phyloP scores from a whole-genome alignment of 164 flowering plant genomes.

The Stephania yunnanensis region DNA sequence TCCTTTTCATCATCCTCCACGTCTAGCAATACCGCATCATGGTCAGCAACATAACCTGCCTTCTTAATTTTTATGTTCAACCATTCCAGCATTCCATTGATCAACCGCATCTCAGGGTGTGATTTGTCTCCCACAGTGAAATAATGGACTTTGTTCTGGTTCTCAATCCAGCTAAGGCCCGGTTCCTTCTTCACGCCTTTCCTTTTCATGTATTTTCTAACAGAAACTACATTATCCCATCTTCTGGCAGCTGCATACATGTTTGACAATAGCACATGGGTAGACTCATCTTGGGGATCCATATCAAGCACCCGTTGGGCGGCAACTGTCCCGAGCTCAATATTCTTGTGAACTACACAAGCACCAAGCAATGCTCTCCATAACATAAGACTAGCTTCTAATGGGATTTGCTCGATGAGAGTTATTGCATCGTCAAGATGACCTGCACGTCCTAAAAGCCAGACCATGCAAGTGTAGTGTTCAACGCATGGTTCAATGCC shows the following conservation, averaged over 20 bases:
- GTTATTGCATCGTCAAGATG: constrained; percentile 57
- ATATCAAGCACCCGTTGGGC: constrained; percentile 66
- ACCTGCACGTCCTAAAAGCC: constrained; percentile 72
- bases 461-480: constrained; percentile 86
- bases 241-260: constrained; percentile 67
- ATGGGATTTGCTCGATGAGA: constrained; percentile 63
- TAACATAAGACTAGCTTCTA: constrained; percentile 71
- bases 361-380: constrained; percentile 92
- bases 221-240: constrained; percentile 58
- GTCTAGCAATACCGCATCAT: constrained; percentile 53
- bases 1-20: constrained; percentile 80
- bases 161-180: constrained; percentile 86
- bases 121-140: constrained; percentile 68
- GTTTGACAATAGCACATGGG: constrained; percentile 71
- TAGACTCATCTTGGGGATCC: constrained; percentile 72
- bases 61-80: constrained; percentile 42
- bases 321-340: constrained; percentile 55
- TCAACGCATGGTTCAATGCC: constrained; percentile 74
- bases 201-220: constrained; percentile 69
- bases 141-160: constrained; percentile 55
- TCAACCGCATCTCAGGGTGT: constrained; percentile 61
- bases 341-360: constrained; percentile 64
- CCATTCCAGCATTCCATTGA: constrained; percentile 72
- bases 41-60: constrained; percentile 62
- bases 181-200: constrained; percentile 84